Percentiles rank a stretch among this genome's conserved stretches.
Evolutionary conservation across 805 yeast species (phyloP).

Genomic region (Jamesozyma gamospora): DNA sequence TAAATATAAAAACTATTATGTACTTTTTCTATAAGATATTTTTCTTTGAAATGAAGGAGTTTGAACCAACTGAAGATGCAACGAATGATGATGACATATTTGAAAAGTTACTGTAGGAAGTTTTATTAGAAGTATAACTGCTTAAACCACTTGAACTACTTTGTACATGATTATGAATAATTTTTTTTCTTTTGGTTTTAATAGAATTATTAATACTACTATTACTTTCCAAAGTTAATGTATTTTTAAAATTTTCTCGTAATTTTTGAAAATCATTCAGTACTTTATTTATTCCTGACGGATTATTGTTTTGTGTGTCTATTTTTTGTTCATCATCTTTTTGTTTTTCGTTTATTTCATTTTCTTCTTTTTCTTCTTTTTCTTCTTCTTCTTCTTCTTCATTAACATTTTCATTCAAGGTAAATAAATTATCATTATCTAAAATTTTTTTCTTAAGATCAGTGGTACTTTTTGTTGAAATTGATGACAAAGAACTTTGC

Average conservation of each 20-base stretch:
- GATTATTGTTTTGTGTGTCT: not conserved
- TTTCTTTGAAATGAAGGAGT: not conserved
- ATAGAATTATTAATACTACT: not conserved
- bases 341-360: not conserved
- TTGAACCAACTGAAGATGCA: constrained; percentile 2
- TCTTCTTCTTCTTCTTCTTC: constrained; percentile 2
- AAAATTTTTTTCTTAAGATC: not conserved
- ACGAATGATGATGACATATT: not conserved
- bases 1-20: too few species aligned
- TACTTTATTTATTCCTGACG: too few species aligned
- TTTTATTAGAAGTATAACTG: not conserved
- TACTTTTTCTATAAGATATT: too few species aligned
- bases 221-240: not conserved
- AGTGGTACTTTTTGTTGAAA: not conserved
- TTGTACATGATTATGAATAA: constrained; percentile 7
- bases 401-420: constrained; percentile 5
- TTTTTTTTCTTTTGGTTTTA: not conserved
- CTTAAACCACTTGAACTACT: too few species aligned
- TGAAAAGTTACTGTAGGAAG: not conserved
- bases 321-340: not conserved
- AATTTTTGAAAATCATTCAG: too few species aligned
- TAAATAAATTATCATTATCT: constrained; percentile 1
- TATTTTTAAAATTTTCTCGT: too few species aligned
- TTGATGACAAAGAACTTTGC: not conserved
- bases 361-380: constrained; percentile 1